Conservation (phyloP, 1,139 yeast species). For the Taphrina confusa region DNA sequence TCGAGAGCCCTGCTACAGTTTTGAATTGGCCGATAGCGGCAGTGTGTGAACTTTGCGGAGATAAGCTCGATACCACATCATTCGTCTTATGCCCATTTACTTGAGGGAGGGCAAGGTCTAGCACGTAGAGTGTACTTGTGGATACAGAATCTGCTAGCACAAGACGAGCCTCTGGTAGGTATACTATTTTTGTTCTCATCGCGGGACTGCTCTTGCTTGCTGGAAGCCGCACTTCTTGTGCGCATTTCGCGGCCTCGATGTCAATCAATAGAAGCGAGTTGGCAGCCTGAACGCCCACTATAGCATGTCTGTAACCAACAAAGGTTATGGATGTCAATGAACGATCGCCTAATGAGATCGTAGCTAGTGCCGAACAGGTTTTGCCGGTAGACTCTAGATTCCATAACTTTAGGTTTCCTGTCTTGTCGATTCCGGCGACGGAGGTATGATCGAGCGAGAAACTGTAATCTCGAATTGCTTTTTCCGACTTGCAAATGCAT, state of each 20-base stretch:
- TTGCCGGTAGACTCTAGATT: constrained; percentile 3
- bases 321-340: neutral
- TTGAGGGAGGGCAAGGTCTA: neutral
- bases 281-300: neutral
- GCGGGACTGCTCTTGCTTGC: neutral
- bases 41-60: constrained; percentile 8
- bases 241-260: constrained; percentile 8
- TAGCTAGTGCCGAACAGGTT: neutral
- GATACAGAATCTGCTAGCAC: neutral
- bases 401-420: constrained; percentile 18
- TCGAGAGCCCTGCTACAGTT: neutral
- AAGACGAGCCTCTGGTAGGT: neutral
- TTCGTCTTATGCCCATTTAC: neutral
- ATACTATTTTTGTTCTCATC: neutral
- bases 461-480: constrained; percentile 13
- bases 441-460: constrained; percentile 15
- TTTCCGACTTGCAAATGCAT: constrained; percentile 22
- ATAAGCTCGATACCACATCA: neutral
- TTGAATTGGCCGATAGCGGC: constrained; percentile 9
- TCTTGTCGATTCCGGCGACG: constrained; percentile 13
- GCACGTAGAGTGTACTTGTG: neutral
- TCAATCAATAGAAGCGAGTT: constrained; percentile 8
- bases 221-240: constrained; percentile 8
- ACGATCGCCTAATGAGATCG: constrained; percentile 7
- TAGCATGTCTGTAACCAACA: constrained; percentile 4